Evolutionary conservation across 495 filamentous ascomycete species (phyloP), one percentile per base, ranked within the genome.

Genomic region (Hyaloscypha bicolor): DNA sequence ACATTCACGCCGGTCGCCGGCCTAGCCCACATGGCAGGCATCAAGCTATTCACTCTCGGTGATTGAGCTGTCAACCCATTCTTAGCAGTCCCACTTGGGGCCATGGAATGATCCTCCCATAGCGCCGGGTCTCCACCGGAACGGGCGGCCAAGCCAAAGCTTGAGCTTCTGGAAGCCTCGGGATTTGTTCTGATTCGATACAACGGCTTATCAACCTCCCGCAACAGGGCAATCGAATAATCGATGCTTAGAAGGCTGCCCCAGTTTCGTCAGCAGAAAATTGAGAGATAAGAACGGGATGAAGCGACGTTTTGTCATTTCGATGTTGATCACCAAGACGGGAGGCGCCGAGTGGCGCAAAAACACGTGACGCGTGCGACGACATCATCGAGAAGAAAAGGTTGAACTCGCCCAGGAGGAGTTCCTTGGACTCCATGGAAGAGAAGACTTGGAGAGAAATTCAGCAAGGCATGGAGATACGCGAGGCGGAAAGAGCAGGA

Each of bases 231-330:
- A 12, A 48, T 63, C 45, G 39, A 14, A 22, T 16, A 12, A 48
- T 63, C 45, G 39, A 14, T 12, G 22, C 45, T 52, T 11, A 31
- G n/a, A n/a, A 48, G 39, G 11, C 31, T 39, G 30, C 25, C 22
- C 22, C 39, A 21, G 42, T 63, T 53, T 51, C 14, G 45, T 51
- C 60, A 55, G 45, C 60, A 48, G 30, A 63, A 53, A 63, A 55
- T 3, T 63, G 39, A 63, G 60, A 63, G 60, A 63, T 63, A 63
- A 63, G 60, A 45, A 63, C 9, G 9, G 4, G 19, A 53, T 39
- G 45, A 56, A 48, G 42, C 11, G 16, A 48, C 9, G 42, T 19
- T 48, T 0, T 48, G 42, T 48, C 42, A 48, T 48, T 48, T 48
- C 42, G 16, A 48, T 48, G 42, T 48, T 48, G 16, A 48, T 48